A percentile compares a stretch with the other conserved stretches of the same genome.
Conservation (phyloP, 1,284 basidiomycete species). For the Kwoniella shivajii region DNA sequence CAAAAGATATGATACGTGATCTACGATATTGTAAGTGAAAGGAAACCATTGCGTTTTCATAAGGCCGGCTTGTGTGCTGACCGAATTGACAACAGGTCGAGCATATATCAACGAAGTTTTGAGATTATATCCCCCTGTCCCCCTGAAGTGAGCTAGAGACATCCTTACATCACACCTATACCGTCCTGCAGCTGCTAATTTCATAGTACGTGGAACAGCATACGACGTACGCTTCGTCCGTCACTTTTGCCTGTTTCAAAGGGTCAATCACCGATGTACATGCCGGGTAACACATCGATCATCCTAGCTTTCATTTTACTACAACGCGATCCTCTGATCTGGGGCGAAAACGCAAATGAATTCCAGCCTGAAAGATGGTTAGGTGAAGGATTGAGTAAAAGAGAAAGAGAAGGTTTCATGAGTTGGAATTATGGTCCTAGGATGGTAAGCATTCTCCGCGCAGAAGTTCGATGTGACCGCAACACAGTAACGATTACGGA, state of each 20-base stretch:
- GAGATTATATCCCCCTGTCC: conserved; percentile 46
- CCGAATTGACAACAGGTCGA: conserved; percentile 31
- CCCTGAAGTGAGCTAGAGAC: conserved; percentile 42
- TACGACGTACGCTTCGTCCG: conserved; percentile 35
- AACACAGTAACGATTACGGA: too few relatives aligned
- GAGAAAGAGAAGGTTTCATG: conserved; percentile 34
- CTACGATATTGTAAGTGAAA: conserved; percentile 18
- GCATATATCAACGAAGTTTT: conserved; percentile 44
- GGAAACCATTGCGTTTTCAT: too few relatives aligned
- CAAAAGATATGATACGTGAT: conserved; percentile 32
- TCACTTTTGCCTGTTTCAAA: conserved; percentile 32
- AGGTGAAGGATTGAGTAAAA: conserved; percentile 14
- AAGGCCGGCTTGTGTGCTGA: not conserved
- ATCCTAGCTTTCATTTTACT: conserved; percentile 36
- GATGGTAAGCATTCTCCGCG: conserved; percentile 31
- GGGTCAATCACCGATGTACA: conserved; percentile 28
- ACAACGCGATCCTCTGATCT: conserved; percentile 33
- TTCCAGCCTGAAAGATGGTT: conserved; percentile 41
- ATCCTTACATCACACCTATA: not conserved
- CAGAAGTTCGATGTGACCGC: too few relatives aligned
- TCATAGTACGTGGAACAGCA: conserved; percentile 18
- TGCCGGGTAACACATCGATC: conserved; percentile 43
- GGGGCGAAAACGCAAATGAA: conserved; percentile 40
- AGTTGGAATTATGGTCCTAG: conserved; percentile 44
- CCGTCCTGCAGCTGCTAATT: not conserved